Conservation (phyloP, 2,329 filamentous ascomycete species). For the Pseudogymnoascus sp. region DNA sequence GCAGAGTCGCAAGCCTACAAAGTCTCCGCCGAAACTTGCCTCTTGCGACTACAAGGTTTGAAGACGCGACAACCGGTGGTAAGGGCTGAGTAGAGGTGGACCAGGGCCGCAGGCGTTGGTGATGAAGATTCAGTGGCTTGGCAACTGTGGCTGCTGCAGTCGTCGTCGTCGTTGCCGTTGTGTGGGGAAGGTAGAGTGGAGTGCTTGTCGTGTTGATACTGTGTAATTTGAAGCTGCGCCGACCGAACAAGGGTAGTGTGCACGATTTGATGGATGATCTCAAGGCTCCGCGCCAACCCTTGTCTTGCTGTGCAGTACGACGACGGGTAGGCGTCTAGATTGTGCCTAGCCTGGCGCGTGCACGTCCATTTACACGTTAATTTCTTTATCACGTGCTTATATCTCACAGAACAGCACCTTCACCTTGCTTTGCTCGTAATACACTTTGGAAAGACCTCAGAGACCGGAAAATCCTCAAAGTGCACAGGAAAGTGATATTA, state of each 20-base stretch:
- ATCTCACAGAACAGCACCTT: not conserved
- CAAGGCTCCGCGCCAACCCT: not conserved
- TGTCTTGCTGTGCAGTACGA: conserved; percentile 4
- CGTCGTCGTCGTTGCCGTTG: conserved; percentile 1
- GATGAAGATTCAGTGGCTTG: conserved; percentile 1
- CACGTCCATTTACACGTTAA: not conserved
- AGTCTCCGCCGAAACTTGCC: not conserved
- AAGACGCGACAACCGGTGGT: not conserved
- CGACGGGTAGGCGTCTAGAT: conserved; percentile 5
- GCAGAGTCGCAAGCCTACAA: not conserved
- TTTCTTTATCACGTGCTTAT: not conserved
- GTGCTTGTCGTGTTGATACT: not conserved
- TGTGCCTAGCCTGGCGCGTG: conserved; percentile 6
- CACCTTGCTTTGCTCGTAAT: no score
- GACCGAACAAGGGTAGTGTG: conserved; percentile 1
- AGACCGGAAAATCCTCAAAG: not conserved
- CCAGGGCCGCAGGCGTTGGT: not conserved
- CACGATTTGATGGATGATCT: conserved; percentile 8
- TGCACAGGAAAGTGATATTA: not conserved
- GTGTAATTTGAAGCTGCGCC: conserved; percentile 5
- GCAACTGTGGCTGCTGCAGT: conserved; percentile 3
- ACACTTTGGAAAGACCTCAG: not conserved
- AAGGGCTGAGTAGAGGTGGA: not conserved
- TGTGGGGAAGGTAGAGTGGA: not conserved
- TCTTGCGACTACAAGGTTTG: not conserved